These are phyloP conservation scores for Tuber aestivum DNA, from an alignment of 495 filamentous ascomycete species.

Conservation along the genomic window DNA sequence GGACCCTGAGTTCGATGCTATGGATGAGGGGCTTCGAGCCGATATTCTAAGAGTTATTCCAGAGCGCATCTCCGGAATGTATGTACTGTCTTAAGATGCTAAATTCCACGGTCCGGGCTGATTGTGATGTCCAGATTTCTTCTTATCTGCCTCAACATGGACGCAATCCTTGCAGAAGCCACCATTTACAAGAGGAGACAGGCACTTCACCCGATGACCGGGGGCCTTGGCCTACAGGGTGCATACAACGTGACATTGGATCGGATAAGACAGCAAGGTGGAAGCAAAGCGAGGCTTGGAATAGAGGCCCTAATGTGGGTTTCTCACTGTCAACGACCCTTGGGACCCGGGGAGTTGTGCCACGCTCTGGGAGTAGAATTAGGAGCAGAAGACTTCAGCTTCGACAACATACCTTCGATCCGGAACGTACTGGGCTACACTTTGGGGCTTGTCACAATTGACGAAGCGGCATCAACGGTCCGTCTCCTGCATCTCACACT, in stretches of 20 bases:
- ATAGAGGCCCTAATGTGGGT: not conserved
- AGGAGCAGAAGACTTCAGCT: too few species aligned
- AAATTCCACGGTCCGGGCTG: too few species aligned
- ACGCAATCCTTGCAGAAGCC: not conserved
- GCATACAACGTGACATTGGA: not conserved
- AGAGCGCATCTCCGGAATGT: too few species aligned
- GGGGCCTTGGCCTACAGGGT: not conserved
- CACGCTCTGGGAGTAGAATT: not conserved
- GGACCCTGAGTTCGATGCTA: too few species aligned
- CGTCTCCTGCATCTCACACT: not conserved
- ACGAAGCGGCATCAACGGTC: too few species aligned
- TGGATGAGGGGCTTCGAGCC: too few species aligned
- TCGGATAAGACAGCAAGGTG: not conserved
- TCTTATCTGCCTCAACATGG: not conserved
- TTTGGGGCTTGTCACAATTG: not conserved
- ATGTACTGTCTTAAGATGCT: too few species aligned
- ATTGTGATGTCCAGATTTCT: not conserved
- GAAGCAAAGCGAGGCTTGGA: not conserved
- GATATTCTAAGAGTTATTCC: too few species aligned
- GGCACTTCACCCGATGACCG: not conserved
- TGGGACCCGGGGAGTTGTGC: not conserved
- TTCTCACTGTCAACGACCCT: not conserved
- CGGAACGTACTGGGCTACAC: not conserved
- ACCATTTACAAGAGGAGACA: not conserved
- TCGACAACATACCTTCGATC: not conserved